Conservation (phyloP, 2,329 filamentous ascomycete species). For the Cytospora paraplurivora region DNA sequence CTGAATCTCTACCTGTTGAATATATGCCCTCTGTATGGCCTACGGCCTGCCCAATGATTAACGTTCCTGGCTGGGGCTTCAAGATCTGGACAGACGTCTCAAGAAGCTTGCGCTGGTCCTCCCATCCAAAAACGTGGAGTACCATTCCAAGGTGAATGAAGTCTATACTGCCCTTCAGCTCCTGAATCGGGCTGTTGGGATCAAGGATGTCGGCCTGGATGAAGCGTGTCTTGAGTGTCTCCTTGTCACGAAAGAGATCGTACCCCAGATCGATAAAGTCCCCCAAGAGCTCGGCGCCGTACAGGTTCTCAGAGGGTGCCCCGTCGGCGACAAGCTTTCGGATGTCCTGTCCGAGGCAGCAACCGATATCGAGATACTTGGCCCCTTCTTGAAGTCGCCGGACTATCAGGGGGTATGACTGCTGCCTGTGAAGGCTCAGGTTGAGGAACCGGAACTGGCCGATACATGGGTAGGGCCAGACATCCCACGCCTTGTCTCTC, state of each 20-base stretch:
- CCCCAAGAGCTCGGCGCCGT: slow-evolving; percentile 42
- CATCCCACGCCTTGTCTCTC: slow-evolving; percentile 41
- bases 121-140: slow-evolving; percentile 38
- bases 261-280: slow-evolving; percentile 41
- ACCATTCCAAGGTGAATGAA: slow-evolving; percentile 38
- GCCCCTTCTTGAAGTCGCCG: slow-evolving; percentile 34
- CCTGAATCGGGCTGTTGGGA: slow-evolving; percentile 27
- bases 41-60: slow-evolving; percentile 27
- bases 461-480: slow-evolving; percentile 44
- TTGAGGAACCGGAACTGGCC: slow-evolving; percentile 44
- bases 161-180: slow-evolving; percentile 34
- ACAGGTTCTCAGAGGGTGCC: slow-evolving; percentile 41
- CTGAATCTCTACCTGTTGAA: slow-evolving; percentile 1
- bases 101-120: slow-evolving; percentile 34
- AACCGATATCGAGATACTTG: slow-evolving; percentile 44
- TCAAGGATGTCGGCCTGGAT: slow-evolving; percentile 36
- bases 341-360: slow-evolving; percentile 49
- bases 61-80: slow-evolving; percentile 25
- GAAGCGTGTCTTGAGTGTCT: slow-evolving; percentile 30
- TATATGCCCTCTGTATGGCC: slow-evolving; percentile 26
- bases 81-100: slow-evolving; percentile 35
- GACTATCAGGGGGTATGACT: slow-evolving; percentile 37
- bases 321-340: slow-evolving; percentile 46
- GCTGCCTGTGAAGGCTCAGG: slow-evolving; percentile 39
- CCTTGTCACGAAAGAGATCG: slow-evolving; percentile 39